A percentile compares a stretch with the other conserved stretches of the same genome.
Conservation (phyloP, 2,329 filamentous ascomycete species). For the Periglandula ipomoeae region DNA sequence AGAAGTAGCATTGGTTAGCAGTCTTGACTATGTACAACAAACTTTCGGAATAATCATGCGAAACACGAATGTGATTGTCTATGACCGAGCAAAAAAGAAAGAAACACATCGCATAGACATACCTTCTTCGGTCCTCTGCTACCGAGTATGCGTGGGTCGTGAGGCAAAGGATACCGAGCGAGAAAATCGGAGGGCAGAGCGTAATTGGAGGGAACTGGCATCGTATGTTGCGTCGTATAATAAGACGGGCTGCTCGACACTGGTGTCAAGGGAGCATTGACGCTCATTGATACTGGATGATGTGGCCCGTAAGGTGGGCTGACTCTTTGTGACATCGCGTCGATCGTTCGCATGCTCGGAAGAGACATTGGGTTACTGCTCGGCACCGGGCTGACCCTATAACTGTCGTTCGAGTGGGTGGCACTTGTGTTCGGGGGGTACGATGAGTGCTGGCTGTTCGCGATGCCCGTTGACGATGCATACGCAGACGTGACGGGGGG, state of each 20-base stretch:
- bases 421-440: conserved; percentile 19
- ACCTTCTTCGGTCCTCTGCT: conserved; percentile 50
- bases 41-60: neutral
- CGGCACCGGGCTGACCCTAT: conserved; percentile 20
- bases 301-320: conserved; percentile 18
- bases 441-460: conserved; percentile 21
- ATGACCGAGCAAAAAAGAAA: neutral
- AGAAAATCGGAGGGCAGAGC: conserved; percentile 34
- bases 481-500: conserved; percentile 11
- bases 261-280: conserved; percentile 21
- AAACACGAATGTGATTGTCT: too few species aligned
- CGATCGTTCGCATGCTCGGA: conserved; percentile 33
- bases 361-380: conserved; percentile 23
- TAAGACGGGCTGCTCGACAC: conserved; percentile 28
- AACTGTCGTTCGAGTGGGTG: conserved; percentile 19
- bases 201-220: conserved; percentile 26
- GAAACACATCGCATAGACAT: conserved; percentile 14
- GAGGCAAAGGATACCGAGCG: conserved; percentile 37
- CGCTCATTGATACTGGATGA: conserved; percentile 27
- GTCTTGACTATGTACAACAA: neutral
- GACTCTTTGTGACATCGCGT: conserved; percentile 20
- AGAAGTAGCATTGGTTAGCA: conserved; percentile 9
- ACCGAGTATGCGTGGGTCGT: conserved; percentile 38
- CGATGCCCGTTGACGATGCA: conserved; percentile 12
- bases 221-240: conserved; percentile 30